Base-by-base conservation (phyloP, 768 basidiomycete genomes). In the Leucogyrophana mollusca region DNA sequence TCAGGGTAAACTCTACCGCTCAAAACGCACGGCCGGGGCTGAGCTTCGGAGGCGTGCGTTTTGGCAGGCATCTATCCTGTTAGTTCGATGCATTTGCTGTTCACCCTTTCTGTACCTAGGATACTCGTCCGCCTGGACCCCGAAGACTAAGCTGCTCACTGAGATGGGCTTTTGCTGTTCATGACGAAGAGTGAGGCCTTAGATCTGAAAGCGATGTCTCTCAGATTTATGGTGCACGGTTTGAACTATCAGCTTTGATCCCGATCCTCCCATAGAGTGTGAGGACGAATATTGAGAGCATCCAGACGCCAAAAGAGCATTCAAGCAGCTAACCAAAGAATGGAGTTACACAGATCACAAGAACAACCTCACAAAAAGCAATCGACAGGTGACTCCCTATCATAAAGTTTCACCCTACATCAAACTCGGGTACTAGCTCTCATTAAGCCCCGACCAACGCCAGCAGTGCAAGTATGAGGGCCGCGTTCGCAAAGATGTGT, bases 151-250 rank as follows among this genome's bases (percentile, higher is more conserved):
- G 76, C 34, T 65, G 74, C 4, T 74, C 74, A 35, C 68, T 86
- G 34, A 88, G 90, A 9, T 73, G 89, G 13, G 80, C 85, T 0
- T 73, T 78, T 43, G 78, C 80, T 3, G 72, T 89, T 4, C 79
- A 83, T 40, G 84, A 87, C 37, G 85, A 85, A 62, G 87, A 88
- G 80, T 83, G n/a, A n/a, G n/a, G n/a, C n/a, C n/a, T n/a, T n/a
- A 52, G 47, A 82, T 65, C 14, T n/a, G 9, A 43, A 32, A 18
- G 27, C 13, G 20, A 3, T 18, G 14, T 17, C 17, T n/a, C 20
- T n/a, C n/a, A n/a, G n/a, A 49, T 30, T 36, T n/a, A n/a, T n/a
- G n/a, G 36, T 16, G 34, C 39, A 17, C 2, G 55, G n/a, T 4
- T 40, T 14, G 43, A 17, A 11, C n/a, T 14, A n/a, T 40, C 8